Conservation (phyloP, 2,329 filamentous ascomycete species). For the Alternaria sp. region DNA sequence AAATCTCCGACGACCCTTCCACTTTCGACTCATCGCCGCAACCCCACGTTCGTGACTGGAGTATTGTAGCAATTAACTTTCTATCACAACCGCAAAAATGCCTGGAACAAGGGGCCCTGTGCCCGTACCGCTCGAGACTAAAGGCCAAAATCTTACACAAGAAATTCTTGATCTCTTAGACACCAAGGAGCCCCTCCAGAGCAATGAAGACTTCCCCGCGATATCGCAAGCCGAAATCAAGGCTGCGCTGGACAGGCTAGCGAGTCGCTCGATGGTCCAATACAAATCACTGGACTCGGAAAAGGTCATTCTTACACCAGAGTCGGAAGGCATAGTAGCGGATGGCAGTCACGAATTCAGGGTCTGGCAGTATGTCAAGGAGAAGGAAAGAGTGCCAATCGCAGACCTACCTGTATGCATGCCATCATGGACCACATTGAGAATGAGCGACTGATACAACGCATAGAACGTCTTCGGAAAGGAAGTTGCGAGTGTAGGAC, state of each 20-base stretch:
- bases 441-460: conserved; percentile 25
- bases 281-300: conserved; percentile 86
- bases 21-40: conserved; percentile 35
- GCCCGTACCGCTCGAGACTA: conserved; percentile 50
- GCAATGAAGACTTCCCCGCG: conserved; percentile 57
- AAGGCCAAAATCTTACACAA: conserved; percentile 66
- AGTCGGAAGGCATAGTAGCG: conserved; percentile 75
- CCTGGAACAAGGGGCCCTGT: conserved; percentile 56
- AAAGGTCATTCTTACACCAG: conserved; percentile 75
- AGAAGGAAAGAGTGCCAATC: conserved; percentile 52
- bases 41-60: conserved; percentile 25
- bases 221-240: conserved; percentile 67
- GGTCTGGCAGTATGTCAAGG: conserved; percentile 57
- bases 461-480: conserved; percentile 69
- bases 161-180: conserved; percentile 77
- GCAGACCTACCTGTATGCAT: conserved; percentile 55
- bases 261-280: conserved; percentile 82
- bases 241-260: conserved; percentile 84
- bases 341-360: conserved; percentile 59
- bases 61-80: conserved; percentile 15
- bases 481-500: conserved; percentile 82
- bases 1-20: conserved; percentile 27
- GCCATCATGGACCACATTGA: neutral
- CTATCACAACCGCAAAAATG: conserved; percentile 42
- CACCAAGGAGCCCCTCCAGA: conserved; percentile 57